Evolutionary conservation across 177 flowering plant genomes (phyloP).

Genomic region (Vitis hybrid): DNA sequence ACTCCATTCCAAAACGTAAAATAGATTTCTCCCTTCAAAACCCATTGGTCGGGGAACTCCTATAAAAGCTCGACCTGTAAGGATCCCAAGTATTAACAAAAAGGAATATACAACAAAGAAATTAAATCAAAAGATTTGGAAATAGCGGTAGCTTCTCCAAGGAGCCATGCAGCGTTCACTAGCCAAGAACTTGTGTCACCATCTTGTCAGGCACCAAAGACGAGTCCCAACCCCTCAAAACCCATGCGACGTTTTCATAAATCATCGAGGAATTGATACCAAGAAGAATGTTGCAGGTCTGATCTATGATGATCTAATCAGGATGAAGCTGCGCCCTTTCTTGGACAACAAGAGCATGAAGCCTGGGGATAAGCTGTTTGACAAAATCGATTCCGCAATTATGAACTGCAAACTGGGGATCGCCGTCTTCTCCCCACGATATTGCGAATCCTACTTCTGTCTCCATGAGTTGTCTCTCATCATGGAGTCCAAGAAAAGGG

Average conservation of each 20-base stretch:
- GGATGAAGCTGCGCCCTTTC: slow-evolving; percentile 28
- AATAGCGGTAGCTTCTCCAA: slow-evolving; percentile 3
- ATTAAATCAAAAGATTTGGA: slow-evolving; percentile 1
- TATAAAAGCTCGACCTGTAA: no score
- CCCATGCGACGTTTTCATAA: slow-evolving; percentile 46
- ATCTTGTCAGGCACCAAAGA: background rate
- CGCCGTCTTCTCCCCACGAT: slow-evolving; percentile 41
- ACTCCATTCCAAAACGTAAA: no score
- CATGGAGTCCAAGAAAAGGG: slow-evolving; percentile 32
- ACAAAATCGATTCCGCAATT: slow-evolving; percentile 34
- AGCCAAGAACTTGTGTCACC: background rate
- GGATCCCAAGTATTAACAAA: no score
- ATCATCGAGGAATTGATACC: slow-evolving; percentile 43
- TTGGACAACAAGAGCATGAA: slow-evolving; percentile 51
- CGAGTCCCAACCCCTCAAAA: slow-evolving; percentile 7
- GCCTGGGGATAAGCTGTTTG: slow-evolving; percentile 47
- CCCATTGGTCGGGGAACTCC: no score
- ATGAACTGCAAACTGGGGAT: slow-evolving; percentile 31
- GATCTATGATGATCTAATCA: slow-evolving; percentile 32
- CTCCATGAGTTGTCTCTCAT: slow-evolving; percentile 42
- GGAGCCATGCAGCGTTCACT: slow-evolving; percentile 15
- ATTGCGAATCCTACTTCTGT: slow-evolving; percentile 42
- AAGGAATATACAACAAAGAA: slow-evolving; percentile 1
- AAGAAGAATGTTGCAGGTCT: slow-evolving; percentile 26
- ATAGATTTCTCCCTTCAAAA: no score